These are phyloP conservation scores for Gossypium bickii DNA, from an alignment of 345 rosid species.

Conservation along the genomic window DNA sequence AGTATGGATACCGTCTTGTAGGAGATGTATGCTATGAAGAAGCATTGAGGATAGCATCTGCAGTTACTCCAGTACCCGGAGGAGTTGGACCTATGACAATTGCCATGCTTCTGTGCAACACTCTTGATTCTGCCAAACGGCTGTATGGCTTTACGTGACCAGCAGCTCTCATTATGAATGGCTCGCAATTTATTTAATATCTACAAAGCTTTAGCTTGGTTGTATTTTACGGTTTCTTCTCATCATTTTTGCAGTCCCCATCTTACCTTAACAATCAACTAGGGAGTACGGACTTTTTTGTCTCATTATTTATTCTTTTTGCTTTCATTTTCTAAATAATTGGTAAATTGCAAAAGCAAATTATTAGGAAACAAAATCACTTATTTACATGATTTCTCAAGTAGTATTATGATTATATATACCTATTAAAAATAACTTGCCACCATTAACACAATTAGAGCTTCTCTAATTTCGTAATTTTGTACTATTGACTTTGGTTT, in stretches of 20 bases:
- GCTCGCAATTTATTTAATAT: not conserved
- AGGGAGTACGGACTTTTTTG: not conserved
- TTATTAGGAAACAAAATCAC: no score
- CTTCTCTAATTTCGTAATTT: no score
- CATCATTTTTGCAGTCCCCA: not conserved
- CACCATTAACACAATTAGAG: no score
- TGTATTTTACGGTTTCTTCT: not conserved
- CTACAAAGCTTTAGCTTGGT: not conserved
- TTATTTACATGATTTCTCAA: no score
- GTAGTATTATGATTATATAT: no score
- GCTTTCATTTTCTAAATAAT: not conserved
- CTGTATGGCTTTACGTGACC: slow-evolving; percentile 19
- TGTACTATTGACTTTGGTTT: no score
- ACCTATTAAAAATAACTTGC: no score
- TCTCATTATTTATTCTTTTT: not conserved
- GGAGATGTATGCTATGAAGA: slow-evolving; percentile 90
- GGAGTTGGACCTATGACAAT: slow-evolving; percentile 94
- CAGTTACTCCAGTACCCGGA: slow-evolving; percentile 89
- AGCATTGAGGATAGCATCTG: slow-evolving; percentile 69
- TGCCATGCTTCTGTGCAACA: slow-evolving; percentile 81
- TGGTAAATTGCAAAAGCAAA: not conserved
- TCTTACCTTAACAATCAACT: not conserved
- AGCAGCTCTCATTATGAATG: not conserved
- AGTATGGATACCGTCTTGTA: slow-evolving; percentile 61
- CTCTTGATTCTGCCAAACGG: slow-evolving; percentile 73